Percentiles rank a stretch among this genome's conserved stretches.
These are phyloP conservation scores for Elsinoe ampelina DNA, from an alignment of 2,329 filamentous ascomycete species.

Conservation along the genomic window DNA sequence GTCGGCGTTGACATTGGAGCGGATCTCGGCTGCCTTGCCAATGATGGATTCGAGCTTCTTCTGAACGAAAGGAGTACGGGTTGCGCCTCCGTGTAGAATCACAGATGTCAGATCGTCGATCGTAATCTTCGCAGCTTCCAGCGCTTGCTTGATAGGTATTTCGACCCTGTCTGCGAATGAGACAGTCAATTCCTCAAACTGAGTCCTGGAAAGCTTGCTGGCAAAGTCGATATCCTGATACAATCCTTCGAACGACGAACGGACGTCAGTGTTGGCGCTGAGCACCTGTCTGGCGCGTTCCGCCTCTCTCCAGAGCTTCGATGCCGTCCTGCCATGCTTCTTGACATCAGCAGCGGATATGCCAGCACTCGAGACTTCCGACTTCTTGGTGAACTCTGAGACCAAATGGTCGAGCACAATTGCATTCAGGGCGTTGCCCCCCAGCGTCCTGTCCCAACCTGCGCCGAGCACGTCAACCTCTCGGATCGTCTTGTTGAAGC, in stretches of 20 bases:
- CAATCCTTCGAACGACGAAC: conserved; percentile 74
- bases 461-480: conserved; percentile 82
- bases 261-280: conserved; percentile 81
- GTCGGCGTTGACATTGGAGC: conserved; percentile 91
- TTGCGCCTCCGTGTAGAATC: conserved; percentile 84
- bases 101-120: conserved; percentile 74
- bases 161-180: conserved; percentile 59
- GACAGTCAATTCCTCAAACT: conserved; percentile 72
- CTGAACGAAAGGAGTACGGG: conserved; percentile 89
- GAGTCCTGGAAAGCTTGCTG: conserved; percentile 71
- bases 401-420: conserved; percentile 87
- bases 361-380: conserved; percentile 52
- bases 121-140: conserved; percentile 62
- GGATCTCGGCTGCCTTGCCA: conserved; percentile 67
- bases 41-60: conserved; percentile 70
- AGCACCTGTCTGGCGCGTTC: conserved; percentile 80
- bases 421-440: conserved; percentile 80
- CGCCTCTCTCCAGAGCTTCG: conserved; percentile 88
- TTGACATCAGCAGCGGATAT: conserved; percentile 56
- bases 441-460: conserved; percentile 83
- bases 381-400: conserved; percentile 61
- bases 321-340: conserved; percentile 71
- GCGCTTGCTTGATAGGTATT: conserved; percentile 60
- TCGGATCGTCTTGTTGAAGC: conserved; percentile 92
- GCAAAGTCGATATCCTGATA: conserved; percentile 89